Evolutionary conservation across 208 protist genomes (phyloP), one percentile per base, ranked within the genome.

Genomic region (Angomonas ambiguus): DNA sequence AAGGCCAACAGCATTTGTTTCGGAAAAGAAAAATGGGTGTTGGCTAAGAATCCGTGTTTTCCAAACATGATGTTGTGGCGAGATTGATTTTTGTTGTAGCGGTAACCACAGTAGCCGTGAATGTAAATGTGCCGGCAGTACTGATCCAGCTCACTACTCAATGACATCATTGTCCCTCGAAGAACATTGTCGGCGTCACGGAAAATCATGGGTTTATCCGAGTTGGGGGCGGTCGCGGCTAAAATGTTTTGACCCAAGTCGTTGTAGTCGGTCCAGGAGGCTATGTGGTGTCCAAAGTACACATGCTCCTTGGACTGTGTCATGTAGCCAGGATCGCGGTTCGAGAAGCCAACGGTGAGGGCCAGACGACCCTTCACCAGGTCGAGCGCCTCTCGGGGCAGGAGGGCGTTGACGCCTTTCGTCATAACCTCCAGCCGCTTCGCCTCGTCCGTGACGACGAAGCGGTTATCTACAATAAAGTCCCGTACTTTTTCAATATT

Each of bases 91-190:
- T 79, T 87, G 71, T 88, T 94, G 71, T 88, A 91, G 1, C 66
- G 72, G 61, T 88, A 85, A 0, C 91, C 91, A 1, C 70, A 67
- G 62, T 93, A 94, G 64, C 91, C 85, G 78, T 96, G 87, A 69
- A 96, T 92, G 73, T 93, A 92, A 28, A 96, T 67, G 62, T 96
- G 91, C 1, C 91, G 82, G 65, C 87, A 93, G 75, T 91, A 91
- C 72, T 92, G 88, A 53, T 96, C 91, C 24, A 96, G 72, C 73
- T 96, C 87, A 60, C 83, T 90, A 58, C 83, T 92, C 32, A 93
- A 77, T 22, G 87, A 93, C 87, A 93, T 90, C 85, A 92, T 91
- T 18, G 91, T 93, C 24, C 86, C 86, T n/a, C 87, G 80, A 64
- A 94, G 65, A n/a, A 92, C 87, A 65, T 89, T 93, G 61, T 94